Evolutionary conservation across 768 basidiomycete genomes (phyloP), one percentile per base, ranked within the genome.

Genomic region (Strobilomyces echinocephalus): DNA sequence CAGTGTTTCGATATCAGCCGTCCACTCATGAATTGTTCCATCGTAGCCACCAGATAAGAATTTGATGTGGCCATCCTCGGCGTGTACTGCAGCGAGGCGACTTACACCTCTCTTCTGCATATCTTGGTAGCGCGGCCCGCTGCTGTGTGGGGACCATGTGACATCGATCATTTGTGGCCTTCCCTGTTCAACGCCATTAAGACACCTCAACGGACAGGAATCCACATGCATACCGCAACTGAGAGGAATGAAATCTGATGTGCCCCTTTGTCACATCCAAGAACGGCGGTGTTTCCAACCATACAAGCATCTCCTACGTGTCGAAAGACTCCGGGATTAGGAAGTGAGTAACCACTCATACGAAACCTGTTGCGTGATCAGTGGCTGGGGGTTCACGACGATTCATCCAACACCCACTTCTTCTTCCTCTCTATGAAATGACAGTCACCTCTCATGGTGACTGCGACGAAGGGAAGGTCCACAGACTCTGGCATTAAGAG

Each of bases 11-110:
- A 57, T 54, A 41, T 53, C 56, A 33, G 67, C 58, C 42, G 62
- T 69, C 76, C 79, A 79, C 47, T 74, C 58, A 56, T 72, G 67
- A 38, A 78, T 64, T 42, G 61, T 62, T 61, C 76, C 74, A 65
- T 81, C 77, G 59, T 74, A 69, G 28, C 76, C 78, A 49, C 78
- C 79, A 34, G 78, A 74, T 52, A 80, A 70, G 64, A 82, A 81
- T 60, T 62, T 66, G 61, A 69, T 53, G 53, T 62, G 59, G 57
- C 62, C 65, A 54, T 50, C 54, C 45, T 65, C 50, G 40, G 63
- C 61, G 53, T 61, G 67, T 52, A 72, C 65, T 40, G 74, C 66
- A 53, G 75, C 71, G 57, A 81, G 73, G 63, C 75, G 73, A 50
- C 66, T 76, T 30, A 80, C 68, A 44, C 76, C 74, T 63, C 58